Evolutionary conservation across 2,329 filamentous ascomycete genomes (phyloP).

Genomic region (Parastagonospora avenae): DNA sequence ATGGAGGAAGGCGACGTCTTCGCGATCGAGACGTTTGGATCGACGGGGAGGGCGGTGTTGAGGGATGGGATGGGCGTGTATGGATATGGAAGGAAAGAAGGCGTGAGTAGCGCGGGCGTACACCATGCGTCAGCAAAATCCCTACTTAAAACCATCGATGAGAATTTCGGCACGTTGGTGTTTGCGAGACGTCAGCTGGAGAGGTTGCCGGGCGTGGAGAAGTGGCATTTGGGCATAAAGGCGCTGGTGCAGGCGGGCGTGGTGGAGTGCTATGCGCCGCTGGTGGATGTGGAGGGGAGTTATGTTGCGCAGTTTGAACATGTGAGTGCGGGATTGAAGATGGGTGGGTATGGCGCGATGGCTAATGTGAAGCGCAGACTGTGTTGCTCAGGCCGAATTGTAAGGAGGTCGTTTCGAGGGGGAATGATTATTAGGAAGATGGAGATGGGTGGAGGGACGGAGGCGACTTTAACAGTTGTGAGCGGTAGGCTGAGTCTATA

Average conservation of each 20-base stretch:
- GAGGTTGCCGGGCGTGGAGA: slow-evolving; percentile 77
- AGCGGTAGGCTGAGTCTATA: too few species aligned
- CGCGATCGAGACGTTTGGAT: slow-evolving; percentile 95
- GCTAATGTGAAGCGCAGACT: background rate
- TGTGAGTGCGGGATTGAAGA: too few species aligned
- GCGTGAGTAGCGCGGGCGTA: slow-evolving; percentile 73
- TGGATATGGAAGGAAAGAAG: slow-evolving; percentile 71
- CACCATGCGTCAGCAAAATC: slow-evolving; percentile 80
- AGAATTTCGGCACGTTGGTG: slow-evolving; percentile 90
- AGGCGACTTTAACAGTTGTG: too few species aligned
- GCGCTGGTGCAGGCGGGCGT: slow-evolving; percentile 80
- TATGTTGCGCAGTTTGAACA: slow-evolving; percentile 96
- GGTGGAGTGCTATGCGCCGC: slow-evolving; percentile 84
- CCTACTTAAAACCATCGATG: slow-evolving; percentile 84
- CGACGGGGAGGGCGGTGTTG: slow-evolving; percentile 84
- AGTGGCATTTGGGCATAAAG: slow-evolving; percentile 89
- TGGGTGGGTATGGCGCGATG: background rate
- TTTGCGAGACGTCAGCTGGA: slow-evolving; percentile 90
- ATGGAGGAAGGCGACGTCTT: slow-evolving; percentile 98
- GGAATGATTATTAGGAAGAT: background rate
- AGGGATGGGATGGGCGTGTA: slow-evolving; percentile 71
- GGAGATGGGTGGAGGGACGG: background rate
- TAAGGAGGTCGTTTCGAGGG: slow-evolving; percentile 1
- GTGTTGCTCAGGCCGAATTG: slow-evolving; percentile 1
- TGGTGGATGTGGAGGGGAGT: slow-evolving; percentile 88